Base-by-base conservation (phyloP, 2,329 filamentous ascomycete species). In the Nothophaeocryptopus gaeumannii region DNA sequence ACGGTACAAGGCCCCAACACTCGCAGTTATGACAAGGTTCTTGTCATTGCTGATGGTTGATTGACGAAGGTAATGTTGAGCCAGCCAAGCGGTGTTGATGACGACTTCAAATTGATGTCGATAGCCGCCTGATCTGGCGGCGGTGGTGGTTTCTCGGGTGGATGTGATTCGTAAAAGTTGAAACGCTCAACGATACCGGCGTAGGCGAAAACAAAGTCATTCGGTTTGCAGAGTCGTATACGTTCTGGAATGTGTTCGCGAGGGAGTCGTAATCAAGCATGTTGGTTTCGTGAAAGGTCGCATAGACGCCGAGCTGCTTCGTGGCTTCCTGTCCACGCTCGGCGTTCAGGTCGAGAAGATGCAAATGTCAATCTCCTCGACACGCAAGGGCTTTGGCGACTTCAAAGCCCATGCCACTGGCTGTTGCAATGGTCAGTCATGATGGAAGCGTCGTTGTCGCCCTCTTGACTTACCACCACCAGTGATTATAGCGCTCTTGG, bases 1-100 rank as follows among this genome's bases (percentile, higher is more conserved):
- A 69, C 0, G 80, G 82, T 57, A 57, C 8, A 53, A 12, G 2
- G 41, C 48, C 5, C 54, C 54, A 8, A 49, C 48, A 36, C 37
- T 46, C 2, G 72, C 73, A 42, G 72, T 78, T 32, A 82, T 67
- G 12, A 81, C 76, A 16, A 83, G 71, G 48, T 76, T 79, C n/a
- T 74, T 46, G 49, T 51, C 15, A 39, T 55, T 44, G 43, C 72
- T 37, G 37, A 48, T 15, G 47, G n/a, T 15, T 38, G 51, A 13
- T 67, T 40, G 47, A 34, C 77, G 74, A 62, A 83, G 67, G 55
- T 74, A 72, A 53, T 73, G 68, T 39, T 70, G 59, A 2, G 67
- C 69, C 9, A 74, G 57, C 41, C 69, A 71, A 3, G 53, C 54
- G 2, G 70, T 73, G 31, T 66, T 68, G 15, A 74, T 61, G 2